Evolutionary conservation across 345 rosid genomes (phyloP).

Genomic region (Ceriops decandra): DNA sequence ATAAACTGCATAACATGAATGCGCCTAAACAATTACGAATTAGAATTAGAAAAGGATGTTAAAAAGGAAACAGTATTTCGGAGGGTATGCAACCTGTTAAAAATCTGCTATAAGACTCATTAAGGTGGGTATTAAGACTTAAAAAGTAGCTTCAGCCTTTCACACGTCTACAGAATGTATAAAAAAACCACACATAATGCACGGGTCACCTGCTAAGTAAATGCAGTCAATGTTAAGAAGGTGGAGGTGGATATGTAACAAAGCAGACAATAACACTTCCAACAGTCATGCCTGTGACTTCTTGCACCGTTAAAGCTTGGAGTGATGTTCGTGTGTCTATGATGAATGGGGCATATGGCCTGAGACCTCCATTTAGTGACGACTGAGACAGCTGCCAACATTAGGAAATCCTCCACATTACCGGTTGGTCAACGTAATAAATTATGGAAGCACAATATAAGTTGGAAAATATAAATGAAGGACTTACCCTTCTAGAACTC

Average conservation of each 20-base stretch:
- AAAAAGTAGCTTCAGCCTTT: constrained; percentile 2
- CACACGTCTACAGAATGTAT: not conserved
- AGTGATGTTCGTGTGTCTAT: not conserved
- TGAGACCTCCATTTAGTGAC: constrained; percentile 12
- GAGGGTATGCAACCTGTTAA: not conserved
- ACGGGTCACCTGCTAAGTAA: not conserved
- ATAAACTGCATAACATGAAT: not conserved
- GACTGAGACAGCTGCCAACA: constrained; percentile 33
- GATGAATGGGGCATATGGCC: too few relatives aligned
- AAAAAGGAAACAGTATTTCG: not conserved
- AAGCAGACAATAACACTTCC: not conserved
- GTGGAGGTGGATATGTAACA: not conserved
- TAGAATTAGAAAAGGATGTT: not conserved
- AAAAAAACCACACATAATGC: not conserved
- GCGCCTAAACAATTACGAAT: not conserved
- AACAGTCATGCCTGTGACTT: not conserved
- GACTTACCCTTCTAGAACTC: constrained; percentile 34
- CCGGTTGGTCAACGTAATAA: constrained; percentile 26
- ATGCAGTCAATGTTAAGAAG: not conserved
- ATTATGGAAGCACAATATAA: not conserved
- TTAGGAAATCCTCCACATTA: constrained; percentile 27
- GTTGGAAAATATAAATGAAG: constrained; percentile 29
- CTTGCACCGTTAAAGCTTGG: not conserved
- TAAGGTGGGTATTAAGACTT: not conserved
- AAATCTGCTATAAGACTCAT: constrained; percentile 3